Conservation (phyloP, 129 eudicot genomes). For the Saussurea involucrata region DNA sequence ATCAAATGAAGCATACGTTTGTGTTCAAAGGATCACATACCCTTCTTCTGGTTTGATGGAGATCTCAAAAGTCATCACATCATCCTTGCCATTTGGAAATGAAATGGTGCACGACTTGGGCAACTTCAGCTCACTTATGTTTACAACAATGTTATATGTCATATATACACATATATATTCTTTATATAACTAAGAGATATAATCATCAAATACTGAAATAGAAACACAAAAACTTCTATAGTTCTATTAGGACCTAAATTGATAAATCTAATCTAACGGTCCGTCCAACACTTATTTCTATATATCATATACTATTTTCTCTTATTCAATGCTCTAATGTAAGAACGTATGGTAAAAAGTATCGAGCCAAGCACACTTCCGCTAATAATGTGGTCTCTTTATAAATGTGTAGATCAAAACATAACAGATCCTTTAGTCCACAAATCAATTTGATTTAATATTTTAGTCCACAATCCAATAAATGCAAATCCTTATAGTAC, state of each 20-base stretch:
- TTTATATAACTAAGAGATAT: neutral
- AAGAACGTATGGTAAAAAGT: neutral
- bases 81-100: constrained; percentile 62
- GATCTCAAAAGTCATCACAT: constrained; percentile 56
- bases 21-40: constrained; percentile 24
- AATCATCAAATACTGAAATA: neutral
- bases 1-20: neutral
- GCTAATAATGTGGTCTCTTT: neutral
- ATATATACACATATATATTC: too few species aligned
- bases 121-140: constrained; percentile 51
- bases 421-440: too few species aligned
- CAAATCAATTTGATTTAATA: neutral
- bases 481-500: neutral
- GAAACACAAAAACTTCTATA: too few species aligned
- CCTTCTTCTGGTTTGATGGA: constrained; percentile 65
- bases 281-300: neutral
- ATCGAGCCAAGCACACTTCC: neutral
- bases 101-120: constrained; percentile 45
- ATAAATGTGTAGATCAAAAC: neutral
- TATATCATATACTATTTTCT: neutral
- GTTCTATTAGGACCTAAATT: neutral
- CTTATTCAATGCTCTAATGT: neutral
- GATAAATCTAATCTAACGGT: neutral
- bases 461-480: neutral
- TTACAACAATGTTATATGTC: constrained; percentile 26